Percentiles rank a stretch among this genome's conserved stretches.
Evolutionary conservation across 2,329 filamentous ascomycete genomes (phyloP).

Genomic region (Penicillium oxalicum): DNA sequence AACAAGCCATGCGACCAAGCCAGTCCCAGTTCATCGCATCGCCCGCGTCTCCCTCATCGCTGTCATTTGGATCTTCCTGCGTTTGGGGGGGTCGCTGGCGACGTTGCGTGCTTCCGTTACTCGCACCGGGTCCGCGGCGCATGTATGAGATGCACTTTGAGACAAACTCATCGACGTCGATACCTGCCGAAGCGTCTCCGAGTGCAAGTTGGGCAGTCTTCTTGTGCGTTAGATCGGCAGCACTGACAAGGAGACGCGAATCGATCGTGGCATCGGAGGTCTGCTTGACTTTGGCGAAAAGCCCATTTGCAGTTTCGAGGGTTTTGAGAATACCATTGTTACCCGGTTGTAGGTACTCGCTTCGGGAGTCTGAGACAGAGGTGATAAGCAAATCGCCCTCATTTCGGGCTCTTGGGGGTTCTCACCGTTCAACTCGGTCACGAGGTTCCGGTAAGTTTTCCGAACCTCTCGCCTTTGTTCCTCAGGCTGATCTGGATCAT

Average conservation of each 20-base stretch:
- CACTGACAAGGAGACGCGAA: slow-evolving; percentile 73
- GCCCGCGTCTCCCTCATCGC: slow-evolving; percentile 60
- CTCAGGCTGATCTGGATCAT: slow-evolving; percentile 77
- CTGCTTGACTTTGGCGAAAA: slow-evolving; percentile 68
- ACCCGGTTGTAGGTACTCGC: slow-evolving; percentile 62
- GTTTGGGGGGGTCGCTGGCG: slow-evolving; percentile 30
- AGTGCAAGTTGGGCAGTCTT: slow-evolving; percentile 69
- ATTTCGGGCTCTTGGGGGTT: background rate
- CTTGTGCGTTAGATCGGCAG: slow-evolving; percentile 73
- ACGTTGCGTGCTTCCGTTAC: slow-evolving; percentile 32
- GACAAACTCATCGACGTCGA: slow-evolving; percentile 88
- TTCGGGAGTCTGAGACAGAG: slow-evolving; percentile 55
- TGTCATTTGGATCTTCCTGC: slow-evolving; percentile 50
- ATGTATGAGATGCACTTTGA: slow-evolving; percentile 87
- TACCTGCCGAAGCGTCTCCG: slow-evolving; percentile 64
- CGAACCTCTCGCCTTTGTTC: slow-evolving; percentile 67
- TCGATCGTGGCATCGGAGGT: slow-evolving; percentile 88
- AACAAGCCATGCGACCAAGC: slow-evolving; percentile 69
- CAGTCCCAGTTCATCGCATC: slow-evolving; percentile 82
- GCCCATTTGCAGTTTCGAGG: slow-evolving; percentile 59
- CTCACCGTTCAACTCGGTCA: slow-evolving; percentile 53
- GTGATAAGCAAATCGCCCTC: background rate
- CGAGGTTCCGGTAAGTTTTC: slow-evolving; percentile 62
- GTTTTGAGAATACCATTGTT: slow-evolving; percentile 61
- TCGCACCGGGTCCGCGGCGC: slow-evolving; percentile 58